These are phyloP conservation scores for Galeopsis tetrahit DNA, from an alignment of 257 asterid genomes.

Conservation along the genomic window DNA sequence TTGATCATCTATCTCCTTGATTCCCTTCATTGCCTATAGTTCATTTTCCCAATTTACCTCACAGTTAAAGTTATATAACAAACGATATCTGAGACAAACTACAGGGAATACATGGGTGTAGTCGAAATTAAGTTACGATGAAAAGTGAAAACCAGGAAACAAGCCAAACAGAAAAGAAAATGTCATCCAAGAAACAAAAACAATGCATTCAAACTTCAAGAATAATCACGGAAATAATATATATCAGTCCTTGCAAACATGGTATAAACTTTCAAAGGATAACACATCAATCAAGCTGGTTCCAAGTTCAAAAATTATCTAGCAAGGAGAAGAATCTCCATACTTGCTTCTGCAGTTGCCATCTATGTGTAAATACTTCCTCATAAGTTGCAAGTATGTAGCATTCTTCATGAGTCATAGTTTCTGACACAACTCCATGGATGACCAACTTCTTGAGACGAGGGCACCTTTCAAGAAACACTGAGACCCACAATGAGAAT, in stretches of 20 bases:
- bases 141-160: not conserved
- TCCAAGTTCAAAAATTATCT: slow-evolving; percentile 17
- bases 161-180: not conserved
- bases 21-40: not conserved
- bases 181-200: slow-evolving; percentile 15
- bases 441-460: slow-evolving; percentile 68
- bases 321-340: too few species aligned
- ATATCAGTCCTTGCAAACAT: slow-evolving; percentile 24
- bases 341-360: too few species aligned
- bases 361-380: slow-evolving; percentile 63
- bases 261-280: slow-evolving; percentile 13
- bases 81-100: too few species aligned
- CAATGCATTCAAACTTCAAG: slow-evolving; percentile 20
- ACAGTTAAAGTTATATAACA: not conserved
- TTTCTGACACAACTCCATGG: slow-evolving; percentile 76
- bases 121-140: too few species aligned
- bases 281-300: slow-evolving; percentile 28
- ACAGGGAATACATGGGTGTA: too few species aligned
- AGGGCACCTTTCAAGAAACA: slow-evolving; percentile 70
- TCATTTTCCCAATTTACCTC: slow-evolving; percentile 5
- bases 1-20: not conserved
- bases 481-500: slow-evolving; percentile 69
- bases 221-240: slow-evolving; percentile 5
- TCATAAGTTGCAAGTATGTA: slow-evolving; percentile 68
- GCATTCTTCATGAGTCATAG: slow-evolving; percentile 78